Percentiles rank a stretch among this genome's conserved stretches.
Evolutionary conservation across 2,329 filamentous ascomycete genomes (phyloP).

Genomic region (Venturia pyrina): DNA sequence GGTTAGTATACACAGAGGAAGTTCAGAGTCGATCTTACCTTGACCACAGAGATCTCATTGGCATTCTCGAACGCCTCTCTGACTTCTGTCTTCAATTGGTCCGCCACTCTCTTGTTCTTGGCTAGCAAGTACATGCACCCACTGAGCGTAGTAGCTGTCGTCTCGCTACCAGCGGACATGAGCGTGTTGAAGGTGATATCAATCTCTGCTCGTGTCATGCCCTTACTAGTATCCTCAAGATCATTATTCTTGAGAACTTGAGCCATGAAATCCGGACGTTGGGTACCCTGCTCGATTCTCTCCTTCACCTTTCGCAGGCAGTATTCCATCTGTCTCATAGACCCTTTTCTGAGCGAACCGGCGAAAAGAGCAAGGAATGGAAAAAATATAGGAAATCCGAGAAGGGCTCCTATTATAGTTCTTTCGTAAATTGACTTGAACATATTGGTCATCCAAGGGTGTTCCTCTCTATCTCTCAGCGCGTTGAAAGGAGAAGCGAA

Average conservation of each 20-base stretch:
- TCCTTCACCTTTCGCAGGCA: neutral
- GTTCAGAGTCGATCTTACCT: neutral
- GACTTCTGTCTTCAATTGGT: neutral
- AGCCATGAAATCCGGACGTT: neutral
- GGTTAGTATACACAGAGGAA: neutral
- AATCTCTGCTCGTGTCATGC: constrained; percentile 24
- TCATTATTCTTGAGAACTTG: neutral
- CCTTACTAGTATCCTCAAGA: neutral
- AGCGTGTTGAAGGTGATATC: constrained; percentile 27
- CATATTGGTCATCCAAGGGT: neutral
- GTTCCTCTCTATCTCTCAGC: neutral
- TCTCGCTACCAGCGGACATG: constrained; percentile 36
- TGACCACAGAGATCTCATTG: neutral
- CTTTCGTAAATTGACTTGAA: neutral
- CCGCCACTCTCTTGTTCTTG: constrained; percentile 23
- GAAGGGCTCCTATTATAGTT: neutral
- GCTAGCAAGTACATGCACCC: constrained; percentile 29
- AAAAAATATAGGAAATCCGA: neutral
- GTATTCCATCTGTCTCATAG: neutral
- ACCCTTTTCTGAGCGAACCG: neutral
- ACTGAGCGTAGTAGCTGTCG: constrained; percentile 31
- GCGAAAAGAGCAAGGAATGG: neutral
- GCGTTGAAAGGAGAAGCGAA: constrained; percentile 13
- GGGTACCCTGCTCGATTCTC: neutral
- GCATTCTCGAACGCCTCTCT: neutral